Percentiles rank a stretch among this genome's conserved stretches.
Evolutionary conservation across 345 rosid species (phyloP).

Genomic region (Syzygium aromaticum): DNA sequence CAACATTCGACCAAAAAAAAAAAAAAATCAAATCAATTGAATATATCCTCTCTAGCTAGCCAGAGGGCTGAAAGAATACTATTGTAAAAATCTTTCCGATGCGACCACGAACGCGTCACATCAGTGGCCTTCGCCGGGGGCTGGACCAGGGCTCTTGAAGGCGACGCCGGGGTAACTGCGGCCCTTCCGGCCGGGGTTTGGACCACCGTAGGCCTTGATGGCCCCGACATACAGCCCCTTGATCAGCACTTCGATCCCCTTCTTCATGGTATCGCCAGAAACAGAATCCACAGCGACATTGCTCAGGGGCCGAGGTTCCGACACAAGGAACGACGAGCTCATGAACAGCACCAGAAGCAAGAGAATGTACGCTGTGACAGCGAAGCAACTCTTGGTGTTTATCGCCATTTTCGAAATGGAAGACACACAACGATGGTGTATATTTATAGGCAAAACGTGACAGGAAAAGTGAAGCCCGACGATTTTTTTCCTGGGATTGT

Average conservation of each 20-base stretch:
- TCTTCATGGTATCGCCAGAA: not conserved
- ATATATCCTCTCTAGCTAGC: not conserved
- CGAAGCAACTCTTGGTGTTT: not conserved
- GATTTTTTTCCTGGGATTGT: not conserved
- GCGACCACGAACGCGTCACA: not conserved
- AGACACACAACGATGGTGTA: not conserved
- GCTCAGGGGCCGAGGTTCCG: conserved; percentile 26
- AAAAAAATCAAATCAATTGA: not conserved
- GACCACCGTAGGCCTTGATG: conserved; percentile 28
- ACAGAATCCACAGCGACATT: not conserved
- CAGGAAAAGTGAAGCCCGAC: not conserved
- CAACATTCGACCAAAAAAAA: too few relatives aligned
- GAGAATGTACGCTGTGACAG: conserved; percentile 1
- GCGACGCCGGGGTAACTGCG: not conserved
- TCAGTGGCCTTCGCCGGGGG: conserved; percentile 23
- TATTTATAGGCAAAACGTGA: not conserved
- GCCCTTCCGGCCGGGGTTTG: conserved; percentile 14
- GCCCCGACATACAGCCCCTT: conserved; percentile 15
- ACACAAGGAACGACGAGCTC: conserved; percentile 1
- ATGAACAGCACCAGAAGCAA: not conserved
- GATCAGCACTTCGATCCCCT: conserved; percentile 9
- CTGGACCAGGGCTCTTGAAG: conserved; percentile 11
- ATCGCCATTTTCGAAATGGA: conserved; percentile 6
- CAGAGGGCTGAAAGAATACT: not conserved
- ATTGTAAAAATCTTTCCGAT: not conserved